These are phyloP conservation scores for Casuarina equisetifolia DNA, from an alignment of 306 rosid genomes.

Conservation along the genomic window DNA sequence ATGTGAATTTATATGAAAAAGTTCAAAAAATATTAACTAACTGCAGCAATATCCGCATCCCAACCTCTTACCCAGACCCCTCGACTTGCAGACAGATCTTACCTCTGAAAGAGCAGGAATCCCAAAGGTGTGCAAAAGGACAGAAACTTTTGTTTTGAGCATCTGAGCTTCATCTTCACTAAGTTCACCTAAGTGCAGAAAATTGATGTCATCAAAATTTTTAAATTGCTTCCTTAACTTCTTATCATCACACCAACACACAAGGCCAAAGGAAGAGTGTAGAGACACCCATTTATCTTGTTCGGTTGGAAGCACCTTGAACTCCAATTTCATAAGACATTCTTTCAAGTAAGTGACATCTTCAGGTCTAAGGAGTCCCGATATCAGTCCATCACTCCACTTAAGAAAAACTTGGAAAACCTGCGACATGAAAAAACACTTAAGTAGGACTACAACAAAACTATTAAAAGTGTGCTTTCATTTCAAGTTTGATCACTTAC, in stretches of 20 bases:
- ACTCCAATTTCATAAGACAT: conserved; percentile 55
- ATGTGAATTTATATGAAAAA: neutral
- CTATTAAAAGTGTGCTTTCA: conserved; percentile 16
- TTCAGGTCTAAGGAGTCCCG: conserved; percentile 56
- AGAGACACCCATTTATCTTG: conserved; percentile 94
- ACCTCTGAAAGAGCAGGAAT: conserved; percentile 92
- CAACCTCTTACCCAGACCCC: neutral
- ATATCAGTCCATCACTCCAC: conserved; percentile 78
- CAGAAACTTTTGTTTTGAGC: conserved; percentile 47
- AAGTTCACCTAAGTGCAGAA: conserved; percentile 60
- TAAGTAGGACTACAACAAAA: conserved; percentile 20
- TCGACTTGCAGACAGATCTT: conserved; percentile 26
- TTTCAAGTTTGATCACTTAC: conserved; percentile 47
- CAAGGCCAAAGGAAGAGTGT: conserved; percentile 76
- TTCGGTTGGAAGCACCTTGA: conserved; percentile 75
- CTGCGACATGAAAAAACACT: conserved; percentile 39
- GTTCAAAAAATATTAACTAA: neutral
- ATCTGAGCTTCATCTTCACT: conserved; percentile 45
- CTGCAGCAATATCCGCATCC: neutral
- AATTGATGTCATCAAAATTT: conserved; percentile 61
- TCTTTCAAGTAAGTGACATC: conserved; percentile 64
- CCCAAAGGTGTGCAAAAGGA: conserved; percentile 70
- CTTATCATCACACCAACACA: conserved; percentile 84
- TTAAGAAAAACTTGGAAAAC: conserved; percentile 70
- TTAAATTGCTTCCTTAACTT: conserved; percentile 65